Conservation (phyloP, 1,139 yeast genomes). For the Geotrichum cucujoidarum region DNA sequence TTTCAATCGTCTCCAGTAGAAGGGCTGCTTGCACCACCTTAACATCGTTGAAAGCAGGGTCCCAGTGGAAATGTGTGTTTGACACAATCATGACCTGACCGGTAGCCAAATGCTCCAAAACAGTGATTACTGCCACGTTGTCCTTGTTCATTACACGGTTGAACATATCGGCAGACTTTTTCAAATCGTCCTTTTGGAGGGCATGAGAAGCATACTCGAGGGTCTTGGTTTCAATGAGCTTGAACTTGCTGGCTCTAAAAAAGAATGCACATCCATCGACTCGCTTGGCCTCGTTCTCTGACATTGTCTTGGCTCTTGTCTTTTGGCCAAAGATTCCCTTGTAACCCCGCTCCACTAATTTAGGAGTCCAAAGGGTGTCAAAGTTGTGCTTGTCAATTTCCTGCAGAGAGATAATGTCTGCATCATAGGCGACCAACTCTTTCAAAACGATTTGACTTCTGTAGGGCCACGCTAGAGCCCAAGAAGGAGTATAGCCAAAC, state of each 20-base stretch:
- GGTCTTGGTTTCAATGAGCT: constrained; percentile 62
- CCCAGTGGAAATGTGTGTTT: constrained; percentile 96
- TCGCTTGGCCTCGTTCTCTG: constrained; percentile 71
- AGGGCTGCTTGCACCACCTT: constrained; percentile 95
- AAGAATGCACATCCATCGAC: constrained; percentile 98
- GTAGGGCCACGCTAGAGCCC: constrained; percentile 97
- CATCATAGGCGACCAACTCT: constrained; percentile 58
- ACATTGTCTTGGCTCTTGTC: constrained; percentile 90
- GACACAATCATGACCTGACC: constrained; percentile 72
- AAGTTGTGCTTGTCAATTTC: constrained; percentile 88
- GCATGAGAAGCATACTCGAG: constrained; percentile 88
- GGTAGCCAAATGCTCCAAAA: constrained; percentile 61
- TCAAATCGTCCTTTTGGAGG: constrained; percentile 80
- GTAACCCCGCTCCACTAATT: constrained; percentile 70
- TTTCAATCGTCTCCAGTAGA: constrained; percentile 79
- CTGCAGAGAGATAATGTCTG: constrained; percentile 86
- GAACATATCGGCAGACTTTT: constrained; percentile 89
- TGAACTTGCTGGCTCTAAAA: constrained; percentile 64
- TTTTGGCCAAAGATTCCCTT: constrained; percentile 78
- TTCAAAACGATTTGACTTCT: constrained; percentile 70
- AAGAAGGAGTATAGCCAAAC: constrained; percentile 92
- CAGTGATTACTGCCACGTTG: constrained; percentile 78
- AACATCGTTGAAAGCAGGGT: constrained; percentile 93
- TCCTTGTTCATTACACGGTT: constrained; percentile 96
- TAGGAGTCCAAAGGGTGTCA: constrained; percentile 81